Percentiles rank a stretch among this genome's conserved stretches.
These are phyloP conservation scores for Capsella bursapastoris DNA, from an alignment of 345 rosid species.

Conservation along the genomic window DNA sequence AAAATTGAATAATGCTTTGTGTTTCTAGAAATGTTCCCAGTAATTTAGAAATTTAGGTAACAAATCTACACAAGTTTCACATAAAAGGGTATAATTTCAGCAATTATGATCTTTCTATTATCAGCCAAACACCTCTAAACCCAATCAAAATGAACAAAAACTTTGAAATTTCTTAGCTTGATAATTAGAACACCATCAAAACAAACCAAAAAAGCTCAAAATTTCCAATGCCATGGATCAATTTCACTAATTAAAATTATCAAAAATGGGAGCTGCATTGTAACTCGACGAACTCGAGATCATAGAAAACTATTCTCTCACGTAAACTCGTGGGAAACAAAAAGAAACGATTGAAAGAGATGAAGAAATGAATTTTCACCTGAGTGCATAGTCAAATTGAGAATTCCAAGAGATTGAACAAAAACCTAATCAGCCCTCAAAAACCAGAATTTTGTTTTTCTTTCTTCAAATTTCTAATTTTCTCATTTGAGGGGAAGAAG, in stretches of 20 bases:
- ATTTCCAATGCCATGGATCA: not conserved
- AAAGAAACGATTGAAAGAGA: slow-evolving; percentile 14
- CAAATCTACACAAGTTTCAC: slow-evolving; percentile 14
- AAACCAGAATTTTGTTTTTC: not conserved
- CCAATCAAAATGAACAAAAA: slow-evolving; percentile 6
- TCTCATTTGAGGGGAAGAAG: slow-evolving; percentile 23
- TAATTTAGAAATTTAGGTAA: not conserved
- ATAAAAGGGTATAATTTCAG: slow-evolving; percentile 7
- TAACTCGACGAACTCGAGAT: slow-evolving; percentile 22
- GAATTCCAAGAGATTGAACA: slow-evolving; percentile 29
- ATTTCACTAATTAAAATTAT: not conserved
- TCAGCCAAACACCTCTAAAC: slow-evolving; percentile 19
- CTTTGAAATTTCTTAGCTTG: not conserved
- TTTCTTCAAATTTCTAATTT: slow-evolving; percentile 25
- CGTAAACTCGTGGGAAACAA: slow-evolving; percentile 15
- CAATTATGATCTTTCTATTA: slow-evolving; percentile 12
- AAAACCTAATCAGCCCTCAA: slow-evolving; percentile 39
- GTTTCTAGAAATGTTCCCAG: not conserved
- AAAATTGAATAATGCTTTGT: not conserved
- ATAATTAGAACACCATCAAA: not conserved
- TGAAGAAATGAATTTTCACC: slow-evolving; percentile 27
- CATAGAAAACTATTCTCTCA: slow-evolving; percentile 32
- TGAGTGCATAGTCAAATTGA: slow-evolving; percentile 39
- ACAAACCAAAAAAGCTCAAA: slow-evolving; percentile 12
- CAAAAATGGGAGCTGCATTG: slow-evolving; percentile 11